Evolutionary conservation across 352 stramenopile genomes (phyloP), one percentile per base, ranked within the genome.

Genomic region (Pythium oligandrum): DNA sequence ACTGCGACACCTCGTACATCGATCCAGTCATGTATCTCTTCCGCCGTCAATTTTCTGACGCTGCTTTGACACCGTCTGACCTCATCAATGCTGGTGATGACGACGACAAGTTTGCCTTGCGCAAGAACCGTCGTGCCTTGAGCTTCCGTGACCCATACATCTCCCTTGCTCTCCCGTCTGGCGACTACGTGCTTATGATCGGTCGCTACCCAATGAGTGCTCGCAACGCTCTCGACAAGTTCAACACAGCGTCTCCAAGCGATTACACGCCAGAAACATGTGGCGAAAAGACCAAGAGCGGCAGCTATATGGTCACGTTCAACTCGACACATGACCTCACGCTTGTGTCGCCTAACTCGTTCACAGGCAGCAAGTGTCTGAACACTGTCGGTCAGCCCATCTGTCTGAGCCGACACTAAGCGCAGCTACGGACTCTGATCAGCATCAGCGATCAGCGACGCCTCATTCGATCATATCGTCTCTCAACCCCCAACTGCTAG

Each of bases 61-160:
- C 52, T 2, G 54, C 64, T 6, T 63, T 90, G 26, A 66, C 70
- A 6, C 38, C 56, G 0, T 51, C 61, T 0, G 72, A 90, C 42
- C 53, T 90, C 4, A 58, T 90, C 31, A 83, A 74, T 40, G 70
- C 61, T 7, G 61, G 40, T 6, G 77, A 90, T 33, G 77, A 90
- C 35, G 79, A 90, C 44, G 71, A 86, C 44, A 79, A 75, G 48
- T 88, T 84, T 48, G 56, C 64, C 2, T 66, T 68, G 48, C 77
- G 71, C 4, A 65, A 44, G 7, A 64, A 73, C n/a, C 76, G 78
- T 26, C 61, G 61, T 8, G 79, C 75, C 11, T 66, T 89, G 45
- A 93, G 73, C 59, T 89, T 86, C 40, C 78, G 78, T 3, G 83
- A 90, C 32, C 80, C 83, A 43, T 93, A 75, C 58, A 48, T 90